These are phyloP conservation scores for Terfezia boudieri DNA, from an alignment of 495 filamentous ascomycete genomes.

Conservation along the genomic window DNA sequence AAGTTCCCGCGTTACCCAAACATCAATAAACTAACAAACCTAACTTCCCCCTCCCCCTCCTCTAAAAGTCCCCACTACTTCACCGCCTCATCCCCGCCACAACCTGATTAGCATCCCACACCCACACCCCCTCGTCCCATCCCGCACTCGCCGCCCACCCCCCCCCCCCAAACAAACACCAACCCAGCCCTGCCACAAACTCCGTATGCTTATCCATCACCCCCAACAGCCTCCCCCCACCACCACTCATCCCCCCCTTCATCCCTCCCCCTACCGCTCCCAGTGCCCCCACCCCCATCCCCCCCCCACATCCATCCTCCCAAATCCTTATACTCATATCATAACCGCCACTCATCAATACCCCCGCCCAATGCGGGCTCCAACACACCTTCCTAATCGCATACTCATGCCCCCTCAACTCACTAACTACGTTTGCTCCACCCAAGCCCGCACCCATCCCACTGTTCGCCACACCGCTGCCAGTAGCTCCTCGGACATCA, in stretches of 20 bases:
- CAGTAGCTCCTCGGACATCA: constrained; percentile 37
- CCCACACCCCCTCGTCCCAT: constrained; percentile 65
- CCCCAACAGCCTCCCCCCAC: constrained; percentile 48
- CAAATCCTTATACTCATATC: constrained; percentile 94
- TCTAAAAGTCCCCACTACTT: too few species aligned
- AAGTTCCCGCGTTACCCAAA: too few species aligned
- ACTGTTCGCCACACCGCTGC: background rate
- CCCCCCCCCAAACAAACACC: constrained; percentile 87
- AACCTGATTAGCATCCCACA: too few species aligned
- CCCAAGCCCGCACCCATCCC: constrained; percentile 11
- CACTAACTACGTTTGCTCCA: constrained; percentile 43
- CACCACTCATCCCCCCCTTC: constrained; percentile 16
- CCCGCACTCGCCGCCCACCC: constrained; percentile 87
- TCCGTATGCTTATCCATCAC: constrained; percentile 83
- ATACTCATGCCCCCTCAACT: constrained; percentile 72
- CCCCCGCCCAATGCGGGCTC: constrained; percentile 74
- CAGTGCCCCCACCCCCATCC: constrained; percentile 23
- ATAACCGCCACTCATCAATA: constrained; percentile 73
- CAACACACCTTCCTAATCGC: constrained; percentile 66
- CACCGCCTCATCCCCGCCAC: too few species aligned
- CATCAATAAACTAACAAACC: too few species aligned
- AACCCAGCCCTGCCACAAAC: constrained; percentile 92
- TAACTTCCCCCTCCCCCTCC: too few species aligned
- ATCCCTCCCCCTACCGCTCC: constrained; percentile 15
- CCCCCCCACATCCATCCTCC: constrained; percentile 49